phyloP scores from a whole-genome alignment of 139 green algal genomes.

The Coccomyxa sp. region DNA sequence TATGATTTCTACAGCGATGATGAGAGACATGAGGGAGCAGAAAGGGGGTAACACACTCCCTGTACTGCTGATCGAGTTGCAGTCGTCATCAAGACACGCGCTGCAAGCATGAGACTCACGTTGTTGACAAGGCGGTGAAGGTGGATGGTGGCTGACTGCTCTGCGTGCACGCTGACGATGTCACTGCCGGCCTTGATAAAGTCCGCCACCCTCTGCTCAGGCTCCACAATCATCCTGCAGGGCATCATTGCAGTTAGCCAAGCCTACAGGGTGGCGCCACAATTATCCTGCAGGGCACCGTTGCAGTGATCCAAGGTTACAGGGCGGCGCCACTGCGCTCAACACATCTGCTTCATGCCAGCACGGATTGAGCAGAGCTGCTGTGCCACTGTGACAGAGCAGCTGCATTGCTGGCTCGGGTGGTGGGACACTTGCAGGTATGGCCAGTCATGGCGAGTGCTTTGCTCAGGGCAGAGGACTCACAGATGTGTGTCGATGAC shows the following conservation, averaged over 20 bases:
- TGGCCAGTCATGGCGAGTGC: not conserved
- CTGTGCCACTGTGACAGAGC: not conserved
- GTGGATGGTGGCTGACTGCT: slow-evolving; percentile 91
- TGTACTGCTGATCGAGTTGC: too few relatives aligned
- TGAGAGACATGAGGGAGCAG: not conserved
- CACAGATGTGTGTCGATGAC: slow-evolving; percentile 89
- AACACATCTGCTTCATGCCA: not conserved
- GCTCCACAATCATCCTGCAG: slow-evolving; percentile 96
- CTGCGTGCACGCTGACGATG: slow-evolving; percentile 96
- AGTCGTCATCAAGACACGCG: too few relatives aligned
- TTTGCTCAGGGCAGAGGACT: not conserved
- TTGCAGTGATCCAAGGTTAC: too few relatives aligned
- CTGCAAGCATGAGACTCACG: slow-evolving; percentile 46
- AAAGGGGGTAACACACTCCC: too few relatives aligned
- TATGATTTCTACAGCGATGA: not conserved
- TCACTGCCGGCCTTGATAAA: slow-evolving; percentile 96
- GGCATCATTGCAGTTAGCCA: too few relatives aligned
- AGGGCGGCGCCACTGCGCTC: slow-evolving; percentile 78
- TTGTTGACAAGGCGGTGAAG: slow-evolving; percentile 90
- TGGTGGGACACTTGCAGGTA: too few relatives aligned
- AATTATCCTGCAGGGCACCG: slow-evolving; percentile 81
- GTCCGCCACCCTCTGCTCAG: slow-evolving; percentile 88
- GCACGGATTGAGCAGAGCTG: not conserved
- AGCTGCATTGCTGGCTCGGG: not conserved
- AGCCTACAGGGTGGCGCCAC: slow-evolving; percentile 94